A percentile compares a stretch with the other conserved stretches of the same genome.
These are phyloP conservation scores for Pseudogymnoascus sp. DNA, from an alignment of 2,329 filamentous ascomycete genomes.

Conservation along the genomic window DNA sequence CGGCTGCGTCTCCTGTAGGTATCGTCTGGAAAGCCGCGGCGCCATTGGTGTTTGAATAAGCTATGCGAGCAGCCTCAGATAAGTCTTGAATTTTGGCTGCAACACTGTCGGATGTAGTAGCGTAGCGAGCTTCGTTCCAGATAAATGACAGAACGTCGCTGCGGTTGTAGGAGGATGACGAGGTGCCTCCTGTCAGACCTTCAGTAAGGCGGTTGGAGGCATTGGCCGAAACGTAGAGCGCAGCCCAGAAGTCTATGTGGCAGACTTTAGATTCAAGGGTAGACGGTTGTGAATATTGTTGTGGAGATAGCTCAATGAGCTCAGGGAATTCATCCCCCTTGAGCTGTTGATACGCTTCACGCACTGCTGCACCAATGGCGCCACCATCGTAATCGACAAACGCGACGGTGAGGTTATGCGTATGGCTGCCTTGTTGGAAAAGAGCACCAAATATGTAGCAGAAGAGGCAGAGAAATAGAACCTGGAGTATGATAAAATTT, in stretches of 20 bases:
- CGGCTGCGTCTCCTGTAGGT: slow-evolving; percentile 21
- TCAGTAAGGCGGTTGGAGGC: slow-evolving; percentile 28
- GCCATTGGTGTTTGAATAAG: slow-evolving; percentile 23
- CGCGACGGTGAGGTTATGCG: slow-evolving; percentile 43
- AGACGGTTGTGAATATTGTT: slow-evolving; percentile 21
- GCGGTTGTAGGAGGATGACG: slow-evolving; percentile 27
- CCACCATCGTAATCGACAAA: slow-evolving; percentile 57
- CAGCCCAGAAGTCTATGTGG: slow-evolving; percentile 32
- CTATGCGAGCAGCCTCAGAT: slow-evolving; percentile 20
- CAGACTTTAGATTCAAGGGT: slow-evolving; percentile 19
- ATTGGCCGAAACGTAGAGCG: slow-evolving; percentile 28
- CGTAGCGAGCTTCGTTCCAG: slow-evolving; percentile 33
- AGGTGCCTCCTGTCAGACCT: slow-evolving; percentile 23
- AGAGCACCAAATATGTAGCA: slow-evolving; percentile 30
- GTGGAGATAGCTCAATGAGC: slow-evolving; percentile 24
- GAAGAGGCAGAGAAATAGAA: slow-evolving; percentile 21
- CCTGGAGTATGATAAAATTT: slow-evolving; percentile 18
- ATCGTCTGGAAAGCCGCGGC: slow-evolving; percentile 17
- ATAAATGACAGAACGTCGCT: slow-evolving; percentile 29
- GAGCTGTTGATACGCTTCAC: slow-evolving; percentile 27
- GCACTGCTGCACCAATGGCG: slow-evolving; percentile 30
- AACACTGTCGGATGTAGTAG: slow-evolving; percentile 27
- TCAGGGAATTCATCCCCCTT: slow-evolving; percentile 28
- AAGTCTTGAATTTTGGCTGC: slow-evolving; percentile 26
- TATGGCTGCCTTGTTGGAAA: slow-evolving; percentile 23